phyloP scores from a whole-genome alignment of 257 asterid genomes.

The Solanum virginianum region DNA sequence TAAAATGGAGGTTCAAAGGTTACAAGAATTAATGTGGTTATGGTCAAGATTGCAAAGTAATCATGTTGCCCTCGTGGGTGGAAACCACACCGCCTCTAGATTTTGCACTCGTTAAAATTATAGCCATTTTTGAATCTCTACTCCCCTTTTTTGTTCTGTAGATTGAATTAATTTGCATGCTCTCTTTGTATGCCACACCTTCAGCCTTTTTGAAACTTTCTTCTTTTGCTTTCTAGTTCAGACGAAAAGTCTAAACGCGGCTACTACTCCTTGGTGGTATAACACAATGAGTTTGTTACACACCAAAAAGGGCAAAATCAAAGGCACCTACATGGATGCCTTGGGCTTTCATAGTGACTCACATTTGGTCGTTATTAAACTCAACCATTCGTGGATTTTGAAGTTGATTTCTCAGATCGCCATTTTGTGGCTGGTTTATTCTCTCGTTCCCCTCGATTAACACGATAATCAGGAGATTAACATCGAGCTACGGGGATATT shows the following conservation, averaged over 20 bases:
- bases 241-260: not conserved
- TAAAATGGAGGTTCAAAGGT: slow-evolving; percentile 24
- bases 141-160: not conserved
- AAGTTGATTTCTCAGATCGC: slow-evolving; percentile 6
- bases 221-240: not conserved
- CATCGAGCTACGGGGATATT: not conserved
- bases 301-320: not conserved
- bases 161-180: not conserved
- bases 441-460: slow-evolving; percentile 16
- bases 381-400: slow-evolving; percentile 9
- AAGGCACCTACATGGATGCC: not conserved
- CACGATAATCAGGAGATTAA: not conserved
- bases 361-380: not conserved
- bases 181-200: not conserved
- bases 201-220: not conserved
- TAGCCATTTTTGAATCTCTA: not conserved
- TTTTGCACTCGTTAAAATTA: slow-evolving; percentile 35
- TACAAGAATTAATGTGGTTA: slow-evolving; percentile 8
- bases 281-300: slow-evolving; percentile 3
- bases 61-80: slow-evolving; percentile 37
- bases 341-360: not conserved
- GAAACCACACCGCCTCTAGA: slow-evolving; percentile 40
- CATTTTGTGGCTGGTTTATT: slow-evolving; percentile 19
- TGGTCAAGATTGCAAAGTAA: slow-evolving; percentile 6
- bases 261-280: not conserved